These are phyloP conservation scores for Petunia axillaris DNA, from an alignment of 257 asterid species.

Conservation along the genomic window DNA sequence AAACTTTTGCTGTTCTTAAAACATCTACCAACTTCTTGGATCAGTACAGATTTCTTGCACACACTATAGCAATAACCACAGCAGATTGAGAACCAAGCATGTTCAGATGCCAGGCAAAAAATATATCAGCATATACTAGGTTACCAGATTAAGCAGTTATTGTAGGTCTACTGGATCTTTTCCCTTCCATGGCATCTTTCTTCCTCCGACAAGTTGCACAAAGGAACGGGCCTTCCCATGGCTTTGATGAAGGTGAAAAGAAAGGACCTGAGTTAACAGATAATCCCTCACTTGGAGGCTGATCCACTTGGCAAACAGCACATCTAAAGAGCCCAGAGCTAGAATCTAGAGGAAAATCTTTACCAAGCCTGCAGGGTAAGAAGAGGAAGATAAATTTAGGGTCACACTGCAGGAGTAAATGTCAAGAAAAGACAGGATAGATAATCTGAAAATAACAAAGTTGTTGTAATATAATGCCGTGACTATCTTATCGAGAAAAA, in stretches of 20 bases:
- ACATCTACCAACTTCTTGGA: slow-evolving; percentile 40
- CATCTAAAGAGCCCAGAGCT: slow-evolving; percentile 86
- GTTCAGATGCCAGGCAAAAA: slow-evolving; percentile 51
- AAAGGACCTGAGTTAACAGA: slow-evolving; percentile 87
- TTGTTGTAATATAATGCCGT: background rate
- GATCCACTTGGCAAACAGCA: slow-evolving; percentile 95
- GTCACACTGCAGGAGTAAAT: background rate
- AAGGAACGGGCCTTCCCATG: slow-evolving; percentile 99
- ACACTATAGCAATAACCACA: slow-evolving; percentile 39
- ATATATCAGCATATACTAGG: slow-evolving; percentile 41
- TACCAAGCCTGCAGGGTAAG: slow-evolving; percentile 73
- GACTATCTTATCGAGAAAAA: no score
- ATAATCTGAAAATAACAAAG: background rate
- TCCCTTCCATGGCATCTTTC: slow-evolving; percentile 98
- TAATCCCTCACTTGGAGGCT: slow-evolving; percentile 78
- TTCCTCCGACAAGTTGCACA: slow-evolving; percentile 85
- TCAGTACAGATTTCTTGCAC: slow-evolving; percentile 47
- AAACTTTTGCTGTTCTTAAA: slow-evolving; percentile 47
- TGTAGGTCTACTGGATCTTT: slow-evolving; percentile 56
- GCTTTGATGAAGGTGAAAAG: slow-evolving; percentile 89
- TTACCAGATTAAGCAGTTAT: slow-evolving; percentile 52
- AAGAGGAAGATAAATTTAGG: background rate
- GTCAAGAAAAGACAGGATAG: background rate
- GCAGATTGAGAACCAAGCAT: slow-evolving; percentile 44
- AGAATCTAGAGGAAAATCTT: slow-evolving; percentile 77